Conservation (phyloP, 2,329 filamentous ascomycete species). For the Colletotrichum salicis region DNA sequence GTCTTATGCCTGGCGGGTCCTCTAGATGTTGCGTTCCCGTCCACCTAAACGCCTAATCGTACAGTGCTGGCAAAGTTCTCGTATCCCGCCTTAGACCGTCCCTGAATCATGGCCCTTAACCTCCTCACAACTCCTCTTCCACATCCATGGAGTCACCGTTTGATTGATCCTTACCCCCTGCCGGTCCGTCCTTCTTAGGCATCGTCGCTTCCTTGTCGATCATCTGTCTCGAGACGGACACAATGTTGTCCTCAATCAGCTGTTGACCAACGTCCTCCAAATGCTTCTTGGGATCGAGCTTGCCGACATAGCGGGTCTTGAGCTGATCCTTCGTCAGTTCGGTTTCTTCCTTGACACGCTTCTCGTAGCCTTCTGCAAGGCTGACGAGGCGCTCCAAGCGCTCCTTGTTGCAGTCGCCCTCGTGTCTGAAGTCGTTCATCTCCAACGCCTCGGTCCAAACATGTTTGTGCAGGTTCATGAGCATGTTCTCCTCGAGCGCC, state of each 20-base stretch:
- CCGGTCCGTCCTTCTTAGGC: conserved; percentile 72
- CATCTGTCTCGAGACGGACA: conserved; percentile 98
- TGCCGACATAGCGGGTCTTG: conserved; percentile 98
- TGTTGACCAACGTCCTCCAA: conserved; percentile 96
- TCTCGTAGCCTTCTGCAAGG: conserved; percentile 96
- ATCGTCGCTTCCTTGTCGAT: conserved; percentile 99
- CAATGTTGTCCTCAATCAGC: conserved; percentile 99
- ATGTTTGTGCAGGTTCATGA: conserved; percentile 99
- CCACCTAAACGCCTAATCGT: conserved; percentile 42
- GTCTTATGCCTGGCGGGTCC: conserved; percentile 31
- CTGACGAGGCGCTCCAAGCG: conserved; percentile 87
- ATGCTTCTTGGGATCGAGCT: conserved; percentile 99
- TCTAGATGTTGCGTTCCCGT: conserved; percentile 36
- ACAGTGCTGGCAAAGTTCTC: conserved; percentile 38
- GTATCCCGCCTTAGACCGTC: conserved; percentile 35
- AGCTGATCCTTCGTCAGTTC: conserved; percentile 97
- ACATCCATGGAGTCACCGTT: conserved; percentile 75
- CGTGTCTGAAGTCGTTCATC: conserved; percentile 93
- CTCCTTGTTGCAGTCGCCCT: conserved; percentile 87
- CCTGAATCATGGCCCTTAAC: conserved; percentile 14
- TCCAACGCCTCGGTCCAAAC: conserved; percentile 98
- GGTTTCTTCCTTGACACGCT: conserved; percentile 98
- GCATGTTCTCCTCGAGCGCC: conserved; percentile 97
- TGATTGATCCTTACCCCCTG: conserved; percentile 58
- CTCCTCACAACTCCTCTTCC: conserved; percentile 64